These are phyloP conservation scores for Apiospora marii DNA, from an alignment of 2,329 filamentous ascomycete species.

Conservation along the genomic window DNA sequence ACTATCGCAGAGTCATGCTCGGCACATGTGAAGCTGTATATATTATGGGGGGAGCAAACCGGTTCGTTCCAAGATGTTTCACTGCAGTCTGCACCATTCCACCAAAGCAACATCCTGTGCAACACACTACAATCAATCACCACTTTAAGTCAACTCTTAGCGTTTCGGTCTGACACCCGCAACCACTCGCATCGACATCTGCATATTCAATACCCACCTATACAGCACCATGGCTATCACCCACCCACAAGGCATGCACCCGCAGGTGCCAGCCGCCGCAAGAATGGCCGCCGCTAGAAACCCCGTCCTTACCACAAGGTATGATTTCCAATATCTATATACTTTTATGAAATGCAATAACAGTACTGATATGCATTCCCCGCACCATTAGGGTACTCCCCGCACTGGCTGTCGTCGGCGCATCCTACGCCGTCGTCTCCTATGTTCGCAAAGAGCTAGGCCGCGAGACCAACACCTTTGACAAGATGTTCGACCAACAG, in stretches of 20 bases:
- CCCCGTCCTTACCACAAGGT: conserved; percentile 29
- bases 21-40: conserved; percentile 21
- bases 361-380: conserved; percentile 28
- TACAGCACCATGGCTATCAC: conserved; percentile 29
- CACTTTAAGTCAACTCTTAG: conserved; percentile 24
- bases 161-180: neutral
- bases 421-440: conserved; percentile 33
- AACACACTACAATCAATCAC: conserved; percentile 25
- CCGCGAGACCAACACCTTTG: conserved; percentile 33
- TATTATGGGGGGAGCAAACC: neutral
- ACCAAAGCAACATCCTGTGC: conserved; percentile 28
- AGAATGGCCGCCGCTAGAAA: conserved; percentile 31
- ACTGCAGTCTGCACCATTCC: conserved; percentile 34
- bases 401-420: conserved; percentile 31
- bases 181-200: conserved; percentile 16
- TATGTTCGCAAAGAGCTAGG: conserved; percentile 37
- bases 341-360: neutral
- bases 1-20: conserved; percentile 25
- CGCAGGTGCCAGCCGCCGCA: conserved; percentile 36
- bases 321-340: neutral
- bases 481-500: conserved; percentile 41
- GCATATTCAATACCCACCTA: conserved; percentile 6
- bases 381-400: conserved; percentile 32
- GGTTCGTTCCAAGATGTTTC: conserved; percentile 30
- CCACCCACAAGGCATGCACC: conserved; percentile 33